phyloP scores from a whole-genome alignment of 2,329 filamentous ascomycete genomes.

The Fonsecaea nubica region DNA sequence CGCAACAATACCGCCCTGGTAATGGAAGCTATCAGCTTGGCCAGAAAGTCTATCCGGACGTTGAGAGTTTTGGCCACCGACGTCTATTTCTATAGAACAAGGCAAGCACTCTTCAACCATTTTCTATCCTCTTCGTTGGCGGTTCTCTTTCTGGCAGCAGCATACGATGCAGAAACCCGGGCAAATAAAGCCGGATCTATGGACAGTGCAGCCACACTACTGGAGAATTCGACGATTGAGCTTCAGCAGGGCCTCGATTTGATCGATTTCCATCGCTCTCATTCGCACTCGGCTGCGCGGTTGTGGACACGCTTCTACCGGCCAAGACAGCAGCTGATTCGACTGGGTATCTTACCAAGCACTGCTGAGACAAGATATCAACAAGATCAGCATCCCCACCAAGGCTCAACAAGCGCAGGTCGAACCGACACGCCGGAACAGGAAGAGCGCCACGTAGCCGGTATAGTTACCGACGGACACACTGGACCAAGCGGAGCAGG shows the following conservation, averaged over 20 bases:
- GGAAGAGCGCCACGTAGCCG: background rate
- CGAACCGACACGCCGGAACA: background rate
- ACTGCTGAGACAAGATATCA: background rate
- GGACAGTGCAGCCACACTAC: conserved; percentile 2
- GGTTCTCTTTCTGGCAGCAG: conserved; percentile 22
- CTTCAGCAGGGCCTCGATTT: conserved; percentile 22
- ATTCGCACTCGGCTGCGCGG: conserved; percentile 13
- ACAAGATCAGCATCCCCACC: background rate
- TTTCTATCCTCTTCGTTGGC: conserved; percentile 19
- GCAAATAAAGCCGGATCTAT: background rate
- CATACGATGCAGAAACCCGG: conserved; percentile 19
- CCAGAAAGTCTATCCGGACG: conserved; percentile 19
- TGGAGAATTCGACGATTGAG: conserved; percentile 7
- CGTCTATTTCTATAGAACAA: conserved; percentile 15
- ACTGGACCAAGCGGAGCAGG: background rate
- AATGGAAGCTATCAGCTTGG: conserved; percentile 16
- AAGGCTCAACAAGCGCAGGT: background rate
- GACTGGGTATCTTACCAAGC: conserved; percentile 13
- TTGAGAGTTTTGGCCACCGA: conserved; percentile 6
- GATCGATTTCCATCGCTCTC: conserved; percentile 13
- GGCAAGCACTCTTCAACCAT: conserved; percentile 23
- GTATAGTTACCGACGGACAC: background rate
- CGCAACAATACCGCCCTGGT: conserved; percentile 10
- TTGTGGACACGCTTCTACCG: conserved; percentile 17
- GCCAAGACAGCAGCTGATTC: conserved; percentile 20